Base-by-base conservation (phyloP, 2,329 filamentous ascomycete species). In the Epichloe glyceriae region DNA sequence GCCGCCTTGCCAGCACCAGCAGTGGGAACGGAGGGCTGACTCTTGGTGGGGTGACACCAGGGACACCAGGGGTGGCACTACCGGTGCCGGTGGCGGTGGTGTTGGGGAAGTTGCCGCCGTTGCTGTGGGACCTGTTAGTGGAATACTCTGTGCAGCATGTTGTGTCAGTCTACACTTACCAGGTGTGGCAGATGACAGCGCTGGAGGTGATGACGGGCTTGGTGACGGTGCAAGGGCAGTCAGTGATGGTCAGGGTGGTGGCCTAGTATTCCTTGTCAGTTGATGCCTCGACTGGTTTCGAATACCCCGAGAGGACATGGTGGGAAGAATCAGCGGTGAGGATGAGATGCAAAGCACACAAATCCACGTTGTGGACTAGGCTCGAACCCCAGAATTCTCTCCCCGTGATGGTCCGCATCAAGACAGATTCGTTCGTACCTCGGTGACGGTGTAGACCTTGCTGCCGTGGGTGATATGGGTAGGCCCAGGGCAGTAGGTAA, bases 401-500 rank as follows among this genome's bases (percentile, higher is more conserved):
- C 0, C 12, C 35, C 5, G 11, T 20, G 1, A 12, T 4, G 3
- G 8, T 33, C 5, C 20, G n/a, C 22, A 22, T n/a, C 14, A 4
- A 7, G 35, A 6, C 8, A 20, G 19, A 4, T 19, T 20, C 14
- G 8, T 17, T 12, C 73, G 54, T 72, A 79, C 78, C 70, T 76
- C 71, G 57, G 81, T 81, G 69, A 88, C 73, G 60, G 77, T 83
- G 76, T 85, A 86, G 70, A 82, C 86, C 66, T 76, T 73, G 69
- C 69, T 72, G 64, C 75, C 77, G 71, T 84, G 73, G 62, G 76
- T 78, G 68, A 87, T 69, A 60, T 72, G 67, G 60, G 84, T 87
- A 57, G 84, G 67, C 58, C 64, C 73, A 20, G 85, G 83, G 80
- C 85, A 88, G 79, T 75, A 86, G 64, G 84, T 88, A 70, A 77